phyloP scores from a whole-genome alignment of 176 grass and related monocot species.

The Poa annua region DNA sequence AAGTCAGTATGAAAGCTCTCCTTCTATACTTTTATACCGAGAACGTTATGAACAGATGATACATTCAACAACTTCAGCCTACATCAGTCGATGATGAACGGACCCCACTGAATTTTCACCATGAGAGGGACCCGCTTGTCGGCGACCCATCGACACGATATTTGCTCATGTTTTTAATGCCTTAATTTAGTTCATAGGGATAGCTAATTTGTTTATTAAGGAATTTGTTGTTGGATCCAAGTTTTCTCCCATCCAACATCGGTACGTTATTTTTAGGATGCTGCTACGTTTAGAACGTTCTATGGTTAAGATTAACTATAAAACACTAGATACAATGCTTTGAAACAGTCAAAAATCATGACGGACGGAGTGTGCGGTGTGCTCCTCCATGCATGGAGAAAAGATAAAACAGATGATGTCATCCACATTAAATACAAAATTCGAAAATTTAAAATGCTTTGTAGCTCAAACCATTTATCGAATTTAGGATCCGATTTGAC shows the following conservation, averaged over 20 bases:
- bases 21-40: not conserved
- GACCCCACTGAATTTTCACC: not conserved
- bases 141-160: not conserved
- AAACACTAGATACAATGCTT: no score
- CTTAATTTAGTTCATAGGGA: not conserved
- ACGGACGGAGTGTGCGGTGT: no score
- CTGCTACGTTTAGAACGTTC: no score
- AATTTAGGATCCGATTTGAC: no score
- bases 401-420: no score
- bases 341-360: no score
- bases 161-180: not conserved
- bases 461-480: no score
- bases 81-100: not conserved
- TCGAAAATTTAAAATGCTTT: no score
- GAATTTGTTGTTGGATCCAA: slow-evolving; percentile 44
- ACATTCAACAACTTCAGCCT: not conserved
- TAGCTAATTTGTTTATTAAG: not conserved
- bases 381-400: no score
- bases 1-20: slow-evolving; percentile 40
- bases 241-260: slow-evolving; percentile 1
- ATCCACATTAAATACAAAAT: no score
- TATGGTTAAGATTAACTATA: no score
- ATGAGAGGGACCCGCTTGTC: not conserved
- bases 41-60: not conserved
- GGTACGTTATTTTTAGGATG: not conserved